These are phyloP conservation scores for Ogataea ganodermae DNA, from an alignment of 805 yeast species.

Conservation along the genomic window DNA sequence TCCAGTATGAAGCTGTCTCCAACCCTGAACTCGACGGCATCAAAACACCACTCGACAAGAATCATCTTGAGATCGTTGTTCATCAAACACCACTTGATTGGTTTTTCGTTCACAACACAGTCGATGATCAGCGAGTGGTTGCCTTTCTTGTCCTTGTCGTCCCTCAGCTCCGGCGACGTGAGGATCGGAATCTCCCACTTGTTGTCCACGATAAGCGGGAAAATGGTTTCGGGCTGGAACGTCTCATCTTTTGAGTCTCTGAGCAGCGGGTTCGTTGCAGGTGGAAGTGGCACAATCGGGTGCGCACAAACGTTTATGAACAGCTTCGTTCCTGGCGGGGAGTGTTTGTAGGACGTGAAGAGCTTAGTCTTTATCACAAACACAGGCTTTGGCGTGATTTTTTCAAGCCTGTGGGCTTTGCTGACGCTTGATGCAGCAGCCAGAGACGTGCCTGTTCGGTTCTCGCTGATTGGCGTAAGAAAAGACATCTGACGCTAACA, in stretches of 20 bases:
- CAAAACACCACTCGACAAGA: conserved; percentile 81
- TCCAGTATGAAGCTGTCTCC: conserved; percentile 47
- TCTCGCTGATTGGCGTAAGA: conserved; percentile 18
- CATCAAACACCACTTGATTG: conserved; percentile 61
- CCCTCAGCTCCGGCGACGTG: conserved; percentile 54
- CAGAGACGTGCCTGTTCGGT: neutral
- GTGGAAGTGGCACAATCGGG: conserved; percentile 63
- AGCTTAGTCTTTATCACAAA: conserved; percentile 73
- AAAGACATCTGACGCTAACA: conserved; percentile 22
- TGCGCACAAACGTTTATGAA: conserved; percentile 80
- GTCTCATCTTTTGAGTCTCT: conserved; percentile 18
- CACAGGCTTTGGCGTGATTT: conserved; percentile 57
- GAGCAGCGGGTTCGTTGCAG: conserved; percentile 3
- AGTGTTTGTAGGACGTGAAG: conserved; percentile 34
- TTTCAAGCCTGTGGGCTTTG: conserved; percentile 1
- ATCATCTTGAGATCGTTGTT: conserved; percentile 64
- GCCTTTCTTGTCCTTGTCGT: conserved; percentile 71
- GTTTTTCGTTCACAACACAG: conserved; percentile 69
- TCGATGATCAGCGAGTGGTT: conserved; percentile 65
- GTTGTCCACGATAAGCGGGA: conserved; percentile 63
- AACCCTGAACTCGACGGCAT: conserved; percentile 58
- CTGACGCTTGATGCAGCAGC: neutral
- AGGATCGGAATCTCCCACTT: conserved; percentile 87
- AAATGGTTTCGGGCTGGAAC: conserved; percentile 59
- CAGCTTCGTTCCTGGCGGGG: conserved; percentile 53